Percentiles rank a stretch among this genome's conserved stretches.
Conservation (phyloP, 2,329 filamentous ascomycete genomes). For the Aspergillaceae sp. region DNA sequence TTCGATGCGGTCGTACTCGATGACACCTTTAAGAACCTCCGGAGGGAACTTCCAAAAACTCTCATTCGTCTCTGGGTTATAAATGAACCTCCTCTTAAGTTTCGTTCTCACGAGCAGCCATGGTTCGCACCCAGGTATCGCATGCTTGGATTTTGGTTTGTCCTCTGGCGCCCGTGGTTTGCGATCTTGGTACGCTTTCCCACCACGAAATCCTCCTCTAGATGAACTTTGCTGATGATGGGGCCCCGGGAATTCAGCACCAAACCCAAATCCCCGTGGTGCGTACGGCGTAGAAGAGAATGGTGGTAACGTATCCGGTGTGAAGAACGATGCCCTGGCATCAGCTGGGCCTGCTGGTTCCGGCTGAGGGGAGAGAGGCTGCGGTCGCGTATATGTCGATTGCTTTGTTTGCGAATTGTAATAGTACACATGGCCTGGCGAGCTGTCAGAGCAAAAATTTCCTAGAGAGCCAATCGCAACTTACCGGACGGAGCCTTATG, state of each 20-base stretch:
- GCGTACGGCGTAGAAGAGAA: constrained; percentile 31
- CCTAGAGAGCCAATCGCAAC: constrained; percentile 10
- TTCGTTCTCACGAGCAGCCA: constrained; percentile 95
- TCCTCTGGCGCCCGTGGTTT: constrained; percentile 64
- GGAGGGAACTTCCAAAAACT: constrained; percentile 95
- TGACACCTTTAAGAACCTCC: constrained; percentile 66
- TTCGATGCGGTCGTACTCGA: constrained; percentile 62
- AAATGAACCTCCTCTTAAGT: constrained; percentile 77
- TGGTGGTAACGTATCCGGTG: constrained; percentile 25
- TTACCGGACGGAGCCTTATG: constrained; percentile 73
- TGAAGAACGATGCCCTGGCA: constrained; percentile 23
- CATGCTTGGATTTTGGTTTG: constrained; percentile 67
- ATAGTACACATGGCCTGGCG: constrained; percentile 70
- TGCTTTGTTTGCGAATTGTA: constrained; percentile 74
- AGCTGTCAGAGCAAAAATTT: constrained; percentile 11
- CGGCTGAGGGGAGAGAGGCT: constrained; percentile 22
- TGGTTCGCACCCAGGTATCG: constrained; percentile 71
- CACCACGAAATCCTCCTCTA: constrained; percentile 41
- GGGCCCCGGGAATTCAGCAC: constrained; percentile 7
- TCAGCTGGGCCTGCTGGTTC: constrained; percentile 35
- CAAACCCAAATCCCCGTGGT: constrained; percentile 13
- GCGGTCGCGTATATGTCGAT: constrained; percentile 79
- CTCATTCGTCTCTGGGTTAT: constrained; percentile 75
- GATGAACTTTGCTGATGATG: constrained; percentile 32
- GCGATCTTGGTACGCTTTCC: constrained; percentile 50